These are phyloP conservation scores for Pseudogymnoascus sp. DNA, from an alignment of 2,329 filamentous ascomycete genomes.

Conservation along the genomic window DNA sequence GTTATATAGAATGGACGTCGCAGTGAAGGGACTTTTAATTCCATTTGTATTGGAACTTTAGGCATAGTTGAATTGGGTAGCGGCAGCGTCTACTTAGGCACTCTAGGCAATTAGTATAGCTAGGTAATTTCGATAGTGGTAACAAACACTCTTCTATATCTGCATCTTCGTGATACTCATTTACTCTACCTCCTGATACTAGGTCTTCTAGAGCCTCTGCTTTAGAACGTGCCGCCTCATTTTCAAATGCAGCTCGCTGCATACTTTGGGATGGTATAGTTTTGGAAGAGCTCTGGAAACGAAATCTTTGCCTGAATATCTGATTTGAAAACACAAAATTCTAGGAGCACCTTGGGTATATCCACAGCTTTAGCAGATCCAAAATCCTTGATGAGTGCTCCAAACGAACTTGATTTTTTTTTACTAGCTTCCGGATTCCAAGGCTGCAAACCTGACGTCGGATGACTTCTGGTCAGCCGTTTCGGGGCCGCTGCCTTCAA, in stretches of 20 bases:
- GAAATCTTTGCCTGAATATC: constrained; percentile 29
- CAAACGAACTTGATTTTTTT: constrained; percentile 14
- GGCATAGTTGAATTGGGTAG: neutral
- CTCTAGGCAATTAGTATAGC: neutral
- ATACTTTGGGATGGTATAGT: constrained; percentile 23
- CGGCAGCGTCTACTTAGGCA: neutral
- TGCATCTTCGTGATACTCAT: neutral
- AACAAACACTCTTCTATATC: neutral
- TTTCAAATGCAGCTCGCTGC: constrained; percentile 28
- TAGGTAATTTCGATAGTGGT: neutral
- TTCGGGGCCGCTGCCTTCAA: neutral
- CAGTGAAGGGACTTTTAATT: constrained; percentile 15
- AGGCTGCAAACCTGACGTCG: constrained; percentile 10
- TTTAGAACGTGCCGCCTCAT: constrained; percentile 24
- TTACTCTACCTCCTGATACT: neutral
- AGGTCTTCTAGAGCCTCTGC: constrained; percentile 27
- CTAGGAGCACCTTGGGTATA: constrained; percentile 23
- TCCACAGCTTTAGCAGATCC: constrained; percentile 18
- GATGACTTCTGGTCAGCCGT: constrained; percentile 10
- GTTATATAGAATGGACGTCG: constrained; percentile 31
- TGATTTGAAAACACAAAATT: constrained; percentile 28
- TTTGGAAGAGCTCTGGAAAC: constrained; percentile 31
- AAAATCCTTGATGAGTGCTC: constrained; percentile 18
- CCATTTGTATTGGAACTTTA: neutral
- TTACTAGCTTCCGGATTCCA: constrained; percentile 21